These are phyloP conservation scores for Sugiyamaella valdiviana DNA, from an alignment of 805 yeast genomes.

Conservation along the genomic window DNA sequence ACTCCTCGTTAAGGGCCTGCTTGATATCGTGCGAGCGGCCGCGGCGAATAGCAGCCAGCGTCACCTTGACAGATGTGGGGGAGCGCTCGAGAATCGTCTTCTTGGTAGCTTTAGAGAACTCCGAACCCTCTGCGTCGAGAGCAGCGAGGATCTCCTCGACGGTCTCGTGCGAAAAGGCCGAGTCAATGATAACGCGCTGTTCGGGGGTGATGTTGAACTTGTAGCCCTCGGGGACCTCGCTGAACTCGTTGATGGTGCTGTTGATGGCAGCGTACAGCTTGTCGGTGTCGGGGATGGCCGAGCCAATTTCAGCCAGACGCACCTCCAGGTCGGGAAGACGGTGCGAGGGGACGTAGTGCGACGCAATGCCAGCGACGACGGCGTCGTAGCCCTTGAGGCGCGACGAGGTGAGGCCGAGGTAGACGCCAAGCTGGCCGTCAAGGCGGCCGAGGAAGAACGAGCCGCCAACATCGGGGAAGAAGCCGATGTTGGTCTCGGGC, in stretches of 20 bases:
- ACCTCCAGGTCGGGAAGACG: slow-evolving; percentile 55
- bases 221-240: slow-evolving; percentile 57
- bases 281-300: slow-evolving; percentile 18
- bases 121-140: slow-evolving; percentile 50
- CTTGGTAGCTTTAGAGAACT: slow-evolving; percentile 57
- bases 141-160: slow-evolving; percentile 51
- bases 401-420: slow-evolving; percentile 81
- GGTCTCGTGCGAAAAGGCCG: slow-evolving; percentile 50
- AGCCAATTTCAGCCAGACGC: slow-evolving; percentile 58
- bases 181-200: slow-evolving; percentile 59
- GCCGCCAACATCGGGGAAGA: slow-evolving; percentile 93
- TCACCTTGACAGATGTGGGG: slow-evolving; percentile 70
- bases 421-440: slow-evolving; percentile 78
- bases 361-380: slow-evolving; percentile 78
- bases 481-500: slow-evolving; percentile 98
- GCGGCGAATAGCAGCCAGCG: slow-evolving; percentile 58
- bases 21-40: slow-evolving; percentile 54
- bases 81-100: slow-evolving; percentile 60
- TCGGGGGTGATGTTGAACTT: slow-evolving; percentile 50
- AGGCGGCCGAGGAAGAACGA: slow-evolving; percentile 80
- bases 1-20: slow-evolving; percentile 65
- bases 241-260: slow-evolving; percentile 72
- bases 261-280: slow-evolving; percentile 56
- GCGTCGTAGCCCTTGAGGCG: slow-evolving; percentile 71
- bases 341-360: slow-evolving; percentile 75